These are phyloP conservation scores for Hanseniaspora pseudoguilliermondii DNA, from an alignment of 805 yeast species.

Conservation along the genomic window DNA sequence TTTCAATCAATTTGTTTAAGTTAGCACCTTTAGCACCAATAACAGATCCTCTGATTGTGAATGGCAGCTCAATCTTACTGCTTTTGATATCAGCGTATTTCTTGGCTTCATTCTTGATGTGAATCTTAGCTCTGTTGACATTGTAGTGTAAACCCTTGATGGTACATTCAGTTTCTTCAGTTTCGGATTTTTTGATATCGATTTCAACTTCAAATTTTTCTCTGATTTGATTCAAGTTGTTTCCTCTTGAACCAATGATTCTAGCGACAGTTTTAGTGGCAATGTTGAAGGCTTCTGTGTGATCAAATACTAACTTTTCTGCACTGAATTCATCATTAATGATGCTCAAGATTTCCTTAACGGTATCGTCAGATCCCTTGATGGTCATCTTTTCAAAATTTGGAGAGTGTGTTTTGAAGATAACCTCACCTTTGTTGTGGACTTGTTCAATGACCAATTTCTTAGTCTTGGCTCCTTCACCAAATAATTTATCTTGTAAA, in stretches of 20 bases:
- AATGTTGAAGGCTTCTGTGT: constrained; percentile 38
- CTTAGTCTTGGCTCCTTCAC: constrained; percentile 16
- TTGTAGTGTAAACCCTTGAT: constrained; percentile 69
- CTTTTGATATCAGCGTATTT: constrained; percentile 74
- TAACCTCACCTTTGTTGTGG: constrained; percentile 25
- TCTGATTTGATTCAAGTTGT: constrained; percentile 51
- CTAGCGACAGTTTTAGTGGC: constrained; percentile 61
- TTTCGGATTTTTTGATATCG: constrained; percentile 45
- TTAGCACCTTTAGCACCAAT: constrained; percentile 76
- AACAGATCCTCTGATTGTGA: constrained; percentile 63
- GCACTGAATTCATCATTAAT: constrained; percentile 21
- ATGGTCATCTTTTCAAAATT: constrained; percentile 44
- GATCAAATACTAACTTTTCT: constrained; percentile 20
- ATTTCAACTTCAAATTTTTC: constrained; percentile 65
- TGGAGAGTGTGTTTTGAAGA: constrained; percentile 39
- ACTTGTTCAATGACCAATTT: constrained; percentile 28
- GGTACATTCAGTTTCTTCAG: constrained; percentile 36
- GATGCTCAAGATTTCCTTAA: constrained; percentile 32
- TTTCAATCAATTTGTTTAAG: constrained; percentile 73
- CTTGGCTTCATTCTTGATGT: constrained; percentile 47
- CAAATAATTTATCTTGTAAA: constrained; percentile 38
- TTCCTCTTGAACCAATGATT: constrained; percentile 82
- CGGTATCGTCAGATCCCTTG: constrained; percentile 59
- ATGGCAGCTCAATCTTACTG: constrained; percentile 54
- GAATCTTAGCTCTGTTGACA: constrained; percentile 56